phyloP scores from a whole-genome alignment of 208 protist genomes.

The Phytomonas serpens region DNA sequence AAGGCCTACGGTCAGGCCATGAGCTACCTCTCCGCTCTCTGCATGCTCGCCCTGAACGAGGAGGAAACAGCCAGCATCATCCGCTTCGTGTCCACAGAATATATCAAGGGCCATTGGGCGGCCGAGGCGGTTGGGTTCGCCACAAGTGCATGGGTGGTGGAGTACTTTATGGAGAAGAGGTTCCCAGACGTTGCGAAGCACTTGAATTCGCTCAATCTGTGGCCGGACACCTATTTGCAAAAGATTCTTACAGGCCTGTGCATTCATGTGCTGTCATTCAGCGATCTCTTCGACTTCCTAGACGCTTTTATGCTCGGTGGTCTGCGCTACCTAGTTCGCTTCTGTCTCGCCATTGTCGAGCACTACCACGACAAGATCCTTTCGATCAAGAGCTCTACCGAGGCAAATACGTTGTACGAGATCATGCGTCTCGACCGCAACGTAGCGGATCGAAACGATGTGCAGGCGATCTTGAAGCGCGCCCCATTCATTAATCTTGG shows the following conservation, averaged over 20 bases:
- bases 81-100: constrained; percentile 65
- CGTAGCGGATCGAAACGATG: constrained; percentile 39
- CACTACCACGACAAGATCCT: constrained; percentile 76
- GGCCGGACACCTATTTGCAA: constrained; percentile 88
- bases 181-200: constrained; percentile 72
- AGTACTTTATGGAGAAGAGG: constrained; percentile 70
- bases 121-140: constrained; percentile 84
- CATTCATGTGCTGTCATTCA: constrained; percentile 81
- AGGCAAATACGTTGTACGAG: constrained; percentile 74
- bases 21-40: constrained; percentile 86
- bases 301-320: constrained; percentile 77
- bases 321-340: constrained; percentile 73
- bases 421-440: constrained; percentile 80
- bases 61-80: constrained; percentile 71
- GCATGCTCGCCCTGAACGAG: constrained; percentile 74
- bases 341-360: constrained; percentile 77
- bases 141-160: constrained; percentile 82
- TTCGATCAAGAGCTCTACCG: constrained; percentile 29
- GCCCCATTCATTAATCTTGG: constrained; percentile 64
- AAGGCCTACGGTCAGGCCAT: constrained; percentile 83
- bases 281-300: constrained; percentile 78
- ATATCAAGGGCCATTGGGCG: constrained; percentile 84
- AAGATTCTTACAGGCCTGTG: constrained; percentile 88
- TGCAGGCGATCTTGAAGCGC: constrained; percentile 50
- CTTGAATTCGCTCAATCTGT: constrained; percentile 72